Conservation (phyloP, 345 rosid genomes). For the Leavenworthia alabamica region DNA sequence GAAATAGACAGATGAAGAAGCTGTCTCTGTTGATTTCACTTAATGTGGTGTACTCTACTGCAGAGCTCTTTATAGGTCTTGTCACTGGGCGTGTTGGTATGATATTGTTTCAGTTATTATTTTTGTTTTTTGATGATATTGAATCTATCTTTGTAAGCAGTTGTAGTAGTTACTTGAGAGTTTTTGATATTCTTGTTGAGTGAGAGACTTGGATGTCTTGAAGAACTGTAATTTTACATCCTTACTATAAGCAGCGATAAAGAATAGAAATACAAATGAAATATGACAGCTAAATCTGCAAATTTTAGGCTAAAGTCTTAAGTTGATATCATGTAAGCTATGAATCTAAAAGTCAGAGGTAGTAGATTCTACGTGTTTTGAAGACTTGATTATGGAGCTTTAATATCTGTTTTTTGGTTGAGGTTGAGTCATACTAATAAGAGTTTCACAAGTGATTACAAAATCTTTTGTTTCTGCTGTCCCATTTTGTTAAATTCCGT, state of each 20-base stretch:
- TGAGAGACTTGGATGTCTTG: too few species aligned
- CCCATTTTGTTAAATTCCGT: background rate
- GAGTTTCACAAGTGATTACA: background rate
- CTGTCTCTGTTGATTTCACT: slow-evolving; percentile 66
- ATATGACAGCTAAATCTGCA: background rate
- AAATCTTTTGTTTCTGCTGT: background rate
- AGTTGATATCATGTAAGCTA: background rate
- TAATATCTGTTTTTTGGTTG: background rate
- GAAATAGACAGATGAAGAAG: slow-evolving; percentile 71
- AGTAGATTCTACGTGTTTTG: background rate
- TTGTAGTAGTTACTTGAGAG: background rate
- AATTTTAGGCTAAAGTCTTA: background rate
- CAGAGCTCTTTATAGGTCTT: slow-evolving; percentile 69
- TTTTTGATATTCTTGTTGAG: background rate
- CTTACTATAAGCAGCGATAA: background rate
- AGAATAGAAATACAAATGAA: background rate
- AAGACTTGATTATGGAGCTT: background rate
- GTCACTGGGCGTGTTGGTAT: slow-evolving; percentile 79
- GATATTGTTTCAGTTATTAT: background rate
- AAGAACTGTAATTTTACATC: background rate
- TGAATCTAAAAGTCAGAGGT: background rate
- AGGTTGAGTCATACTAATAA: background rate
- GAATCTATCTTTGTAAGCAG: background rate
- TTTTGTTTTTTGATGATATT: background rate
- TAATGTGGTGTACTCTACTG: slow-evolving; percentile 84